These are phyloP conservation scores for Mikania micrantha DNA, from an alignment of 129 eudicot genomes.

Conservation along the genomic window DNA sequence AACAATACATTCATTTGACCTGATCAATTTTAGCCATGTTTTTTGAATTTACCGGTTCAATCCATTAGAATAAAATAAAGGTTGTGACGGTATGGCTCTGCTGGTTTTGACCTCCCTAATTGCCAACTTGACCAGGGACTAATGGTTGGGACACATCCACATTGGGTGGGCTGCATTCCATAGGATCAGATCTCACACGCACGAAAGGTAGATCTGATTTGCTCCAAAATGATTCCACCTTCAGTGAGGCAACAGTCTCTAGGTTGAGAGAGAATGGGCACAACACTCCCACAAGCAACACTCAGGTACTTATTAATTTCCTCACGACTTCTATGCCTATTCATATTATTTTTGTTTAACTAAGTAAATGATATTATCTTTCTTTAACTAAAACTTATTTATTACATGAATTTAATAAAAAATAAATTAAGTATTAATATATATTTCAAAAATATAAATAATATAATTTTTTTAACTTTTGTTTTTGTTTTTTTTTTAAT, in stretches of 20 bases:
- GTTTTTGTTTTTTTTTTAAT: too few relatives aligned
- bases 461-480: too few relatives aligned
- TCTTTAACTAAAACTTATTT: not conserved
- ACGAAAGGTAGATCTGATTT: constrained; percentile 55
- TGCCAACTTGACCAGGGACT: constrained; percentile 38
- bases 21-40: not conserved
- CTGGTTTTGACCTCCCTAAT: not conserved
- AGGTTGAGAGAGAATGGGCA: constrained; percentile 42
- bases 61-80: too few relatives aligned
- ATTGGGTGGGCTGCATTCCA: constrained; percentile 74
- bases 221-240: constrained; percentile 38
- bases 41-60: not conserved
- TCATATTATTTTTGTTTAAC: not conserved
- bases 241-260: constrained; percentile 41
- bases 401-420: too few relatives aligned
- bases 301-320: constrained; percentile 43
- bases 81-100: too few relatives aligned
- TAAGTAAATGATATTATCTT: not conserved
- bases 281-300: constrained; percentile 82
- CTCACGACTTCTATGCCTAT: not conserved
- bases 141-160: constrained; percentile 62
- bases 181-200: constrained; percentile 91
- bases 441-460: too few relatives aligned
- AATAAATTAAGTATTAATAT: too few relatives aligned
- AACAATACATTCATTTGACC: not conserved